phyloP scores from a whole-genome alignment of 768 basidiomycete genomes.

The Exidia glandulosa region DNA sequence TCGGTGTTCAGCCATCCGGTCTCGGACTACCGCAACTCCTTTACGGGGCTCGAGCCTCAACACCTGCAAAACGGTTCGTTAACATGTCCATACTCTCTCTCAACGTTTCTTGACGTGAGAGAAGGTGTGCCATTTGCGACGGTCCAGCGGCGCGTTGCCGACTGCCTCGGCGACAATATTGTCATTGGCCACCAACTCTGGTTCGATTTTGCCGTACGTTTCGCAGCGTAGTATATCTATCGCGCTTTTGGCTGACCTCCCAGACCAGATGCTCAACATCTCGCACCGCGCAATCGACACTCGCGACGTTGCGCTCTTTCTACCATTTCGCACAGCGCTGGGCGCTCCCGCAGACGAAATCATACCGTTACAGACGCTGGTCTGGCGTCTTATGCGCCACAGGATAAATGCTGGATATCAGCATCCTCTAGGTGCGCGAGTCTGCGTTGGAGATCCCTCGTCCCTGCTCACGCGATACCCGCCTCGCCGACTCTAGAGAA shows the following conservation, averaged over 20 bases:
- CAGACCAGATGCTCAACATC: conserved; percentile 35
- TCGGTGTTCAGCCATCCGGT: conserved; percentile 37
- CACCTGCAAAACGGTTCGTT: conserved; percentile 31
- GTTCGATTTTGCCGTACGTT: conserved; percentile 37
- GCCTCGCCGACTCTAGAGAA: conserved; percentile 41
- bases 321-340: conserved; percentile 67
- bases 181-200: conserved; percentile 47
- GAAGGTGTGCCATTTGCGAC: conserved; percentile 39
- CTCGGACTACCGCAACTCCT: conserved; percentile 60
- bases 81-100: not conserved
- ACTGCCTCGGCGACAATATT: conserved; percentile 35
- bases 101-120: not conserved
- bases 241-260: not conserved
- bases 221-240: conserved; percentile 9
- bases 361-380: conserved; percentile 65
- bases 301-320: conserved; percentile 71
- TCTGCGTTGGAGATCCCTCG: not conserved
- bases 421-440: conserved; percentile 48
- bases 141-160: conserved; percentile 33
- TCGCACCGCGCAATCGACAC: conserved; percentile 46
- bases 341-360: conserved; percentile 48
- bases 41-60: conserved; percentile 38
- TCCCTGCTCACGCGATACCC: conserved; percentile 1
- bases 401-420: conserved; percentile 62
- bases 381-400: conserved; percentile 74